These are phyloP conservation scores for Breynia disticha DNA, from an alignment of 441 rosid genomes.

Conservation along the genomic window DNA sequence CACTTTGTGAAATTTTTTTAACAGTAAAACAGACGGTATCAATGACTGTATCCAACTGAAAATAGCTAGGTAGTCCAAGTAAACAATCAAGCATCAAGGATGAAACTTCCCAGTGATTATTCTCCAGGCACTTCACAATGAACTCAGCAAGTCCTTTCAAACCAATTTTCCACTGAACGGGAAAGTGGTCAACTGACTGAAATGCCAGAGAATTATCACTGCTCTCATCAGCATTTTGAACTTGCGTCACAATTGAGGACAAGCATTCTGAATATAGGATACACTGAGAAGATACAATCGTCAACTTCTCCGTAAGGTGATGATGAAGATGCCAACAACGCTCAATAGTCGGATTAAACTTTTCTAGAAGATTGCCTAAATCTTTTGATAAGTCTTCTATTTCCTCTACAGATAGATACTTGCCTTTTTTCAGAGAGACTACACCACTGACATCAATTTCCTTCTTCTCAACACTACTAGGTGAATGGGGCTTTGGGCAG, in stretches of 20 bases:
- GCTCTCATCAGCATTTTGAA: conserved; percentile 28
- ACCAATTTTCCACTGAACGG: conserved; percentile 39
- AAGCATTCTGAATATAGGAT: conserved; percentile 49
- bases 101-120: conserved; percentile 65
- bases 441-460: conserved; percentile 23
- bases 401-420: conserved; percentile 38
- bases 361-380: conserved; percentile 37
- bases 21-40: conserved; percentile 43
- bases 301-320: conserved; percentile 51
- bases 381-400: conserved; percentile 42
- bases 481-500: conserved; percentile 14
- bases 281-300: conserved; percentile 47
- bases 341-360: conserved; percentile 50
- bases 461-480: conserved; percentile 25
- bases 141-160: conserved; percentile 50
- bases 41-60: conserved; percentile 36
- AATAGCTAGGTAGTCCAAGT: conserved; percentile 39
- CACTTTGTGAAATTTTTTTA: conserved; percentile 37
- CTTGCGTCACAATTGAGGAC: conserved; percentile 29
- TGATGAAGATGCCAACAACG: conserved; percentile 60
- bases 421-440: conserved; percentile 17
- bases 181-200: conserved; percentile 28
- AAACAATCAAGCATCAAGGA: conserved; percentile 64
- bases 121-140: conserved; percentile 39
- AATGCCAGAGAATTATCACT: conserved; percentile 23